Percentiles rank a stretch among this genome's conserved stretches.
phyloP scores from a whole-genome alignment of 306 rosid genomes.

The Vachellia collinsii region DNA sequence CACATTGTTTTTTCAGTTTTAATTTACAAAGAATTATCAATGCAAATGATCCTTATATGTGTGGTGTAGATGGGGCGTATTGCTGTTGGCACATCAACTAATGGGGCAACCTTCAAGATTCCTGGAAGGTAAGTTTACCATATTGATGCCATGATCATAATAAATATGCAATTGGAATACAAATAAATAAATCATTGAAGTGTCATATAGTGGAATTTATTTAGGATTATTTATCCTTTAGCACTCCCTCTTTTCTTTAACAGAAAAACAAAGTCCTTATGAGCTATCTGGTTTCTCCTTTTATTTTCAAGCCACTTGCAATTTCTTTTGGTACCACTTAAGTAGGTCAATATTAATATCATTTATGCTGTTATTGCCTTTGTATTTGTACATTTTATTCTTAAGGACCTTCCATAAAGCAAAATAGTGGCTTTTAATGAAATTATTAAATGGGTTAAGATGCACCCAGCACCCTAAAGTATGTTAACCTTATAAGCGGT shows the following conservation, averaged over 20 bases:
- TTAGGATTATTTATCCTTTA: background rate
- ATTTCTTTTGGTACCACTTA: conserved; percentile 3
- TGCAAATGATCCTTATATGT: conserved; percentile 32
- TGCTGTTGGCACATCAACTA: conserved; percentile 95
- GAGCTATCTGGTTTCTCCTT: background rate
- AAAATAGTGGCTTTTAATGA: too few relatives aligned
- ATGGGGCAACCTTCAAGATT: conserved; percentile 94
- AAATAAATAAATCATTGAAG: background rate
- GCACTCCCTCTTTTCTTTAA: background rate
- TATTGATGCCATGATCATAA: conserved; percentile 12
- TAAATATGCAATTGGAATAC: background rate
- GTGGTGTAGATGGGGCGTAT: conserved; percentile 71
- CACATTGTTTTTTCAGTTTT: conserved; percentile 1
- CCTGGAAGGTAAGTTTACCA: conserved; percentile 82
- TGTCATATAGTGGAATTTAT: conserved; percentile 7
- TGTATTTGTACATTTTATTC: conserved; percentile 2
- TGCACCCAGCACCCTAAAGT: too few relatives aligned
- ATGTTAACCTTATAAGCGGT: conserved; percentile 28
- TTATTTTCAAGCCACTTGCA: conserved; percentile 4
- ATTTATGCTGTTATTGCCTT: background rate
- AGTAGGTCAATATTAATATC: background rate
- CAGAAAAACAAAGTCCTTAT: background rate
- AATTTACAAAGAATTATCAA: background rate
- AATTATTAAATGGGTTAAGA: too few relatives aligned
- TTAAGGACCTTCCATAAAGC: background rate